These are phyloP conservation scores for Pseudocercospora crystallina DNA, from an alignment of 2,329 filamentous ascomycete genomes.

Conservation along the genomic window DNA sequence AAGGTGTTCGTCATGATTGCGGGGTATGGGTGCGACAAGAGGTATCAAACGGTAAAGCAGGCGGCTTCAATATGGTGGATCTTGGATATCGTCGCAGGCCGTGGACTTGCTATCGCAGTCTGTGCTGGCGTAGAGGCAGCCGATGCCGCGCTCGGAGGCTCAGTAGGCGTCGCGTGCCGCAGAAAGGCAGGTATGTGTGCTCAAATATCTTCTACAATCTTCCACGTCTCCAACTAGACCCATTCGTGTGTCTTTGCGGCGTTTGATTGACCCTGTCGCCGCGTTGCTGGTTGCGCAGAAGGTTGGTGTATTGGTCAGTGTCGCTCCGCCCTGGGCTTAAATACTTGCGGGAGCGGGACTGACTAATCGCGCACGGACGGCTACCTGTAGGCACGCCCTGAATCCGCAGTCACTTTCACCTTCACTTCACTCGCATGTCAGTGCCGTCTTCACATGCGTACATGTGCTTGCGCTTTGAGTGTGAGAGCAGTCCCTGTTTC, in stretches of 20 bases:
- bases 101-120: not conserved
- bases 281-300: not conserved
- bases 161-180: constrained; percentile 8
- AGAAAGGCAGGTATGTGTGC: not conserved
- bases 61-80: not conserved
- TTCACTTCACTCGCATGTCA: no score
- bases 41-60: not conserved
- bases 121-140: constrained; percentile 5
- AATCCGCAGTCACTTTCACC: no score
- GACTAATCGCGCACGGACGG: no score
- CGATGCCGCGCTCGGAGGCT: constrained; percentile 8
- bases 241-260: constrained; percentile 5
- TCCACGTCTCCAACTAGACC: constrained; percentile 1
- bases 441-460: no score
- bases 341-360: not conserved
- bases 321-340: constrained; percentile 1
- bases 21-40: not conserved
- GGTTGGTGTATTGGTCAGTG: constrained; percentile 8
- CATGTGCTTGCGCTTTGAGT: no score
- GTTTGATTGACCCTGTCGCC: not conserved
- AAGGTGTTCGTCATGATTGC: constrained; percentile 30
- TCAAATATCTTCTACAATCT: constrained; percentile 8
- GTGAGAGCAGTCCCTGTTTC: no score
- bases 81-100: constrained; percentile 1
- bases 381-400: no score